Percentiles rank a stretch among this genome's conserved stretches.
Conservation (phyloP, 2,329 filamentous ascomycete genomes). For the Fusarium liriodendri region DNA sequence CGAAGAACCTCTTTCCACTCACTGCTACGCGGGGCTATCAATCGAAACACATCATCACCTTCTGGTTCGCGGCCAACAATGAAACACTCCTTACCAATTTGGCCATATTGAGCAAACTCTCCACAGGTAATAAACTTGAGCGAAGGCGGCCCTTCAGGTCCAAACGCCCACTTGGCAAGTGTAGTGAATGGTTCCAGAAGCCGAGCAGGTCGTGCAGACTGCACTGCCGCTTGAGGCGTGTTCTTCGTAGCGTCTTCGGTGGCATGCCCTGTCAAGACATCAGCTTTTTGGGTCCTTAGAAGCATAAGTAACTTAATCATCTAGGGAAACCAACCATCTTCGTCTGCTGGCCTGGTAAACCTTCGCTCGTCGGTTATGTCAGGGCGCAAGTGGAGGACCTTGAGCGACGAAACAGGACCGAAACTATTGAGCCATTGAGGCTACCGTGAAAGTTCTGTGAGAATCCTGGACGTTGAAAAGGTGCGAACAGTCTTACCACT, state of each 20-base stretch:
- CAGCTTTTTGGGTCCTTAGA: not conserved
- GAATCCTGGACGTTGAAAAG: not conserved
- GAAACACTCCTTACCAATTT: not conserved
- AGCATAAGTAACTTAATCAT: not conserved
- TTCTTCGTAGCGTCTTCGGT: not conserved
- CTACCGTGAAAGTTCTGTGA: not conserved
- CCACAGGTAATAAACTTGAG: conserved; percentile 5
- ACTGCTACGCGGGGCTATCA: not conserved
- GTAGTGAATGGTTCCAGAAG: not conserved
- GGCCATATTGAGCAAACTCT: not conserved
- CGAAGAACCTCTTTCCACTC: not conserved
- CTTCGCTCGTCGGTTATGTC: not conserved
- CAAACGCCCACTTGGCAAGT: conserved; percentile 13
- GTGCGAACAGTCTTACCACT: not conserved
- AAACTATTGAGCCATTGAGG: not conserved
- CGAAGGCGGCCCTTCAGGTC: not conserved
- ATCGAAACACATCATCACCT: not conserved
- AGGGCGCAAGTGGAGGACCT: conserved; percentile 4
- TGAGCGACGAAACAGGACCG: not conserved
- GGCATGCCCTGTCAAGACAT: not conserved
- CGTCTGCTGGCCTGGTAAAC: not conserved
- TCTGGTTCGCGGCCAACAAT: not conserved
- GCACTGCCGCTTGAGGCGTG: not conserved
- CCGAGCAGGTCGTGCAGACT: not conserved
- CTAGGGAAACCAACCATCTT: not conserved